Base-by-base conservation (phyloP, 495 filamentous ascomycete genomes). In the Podospora australis region DNA sequence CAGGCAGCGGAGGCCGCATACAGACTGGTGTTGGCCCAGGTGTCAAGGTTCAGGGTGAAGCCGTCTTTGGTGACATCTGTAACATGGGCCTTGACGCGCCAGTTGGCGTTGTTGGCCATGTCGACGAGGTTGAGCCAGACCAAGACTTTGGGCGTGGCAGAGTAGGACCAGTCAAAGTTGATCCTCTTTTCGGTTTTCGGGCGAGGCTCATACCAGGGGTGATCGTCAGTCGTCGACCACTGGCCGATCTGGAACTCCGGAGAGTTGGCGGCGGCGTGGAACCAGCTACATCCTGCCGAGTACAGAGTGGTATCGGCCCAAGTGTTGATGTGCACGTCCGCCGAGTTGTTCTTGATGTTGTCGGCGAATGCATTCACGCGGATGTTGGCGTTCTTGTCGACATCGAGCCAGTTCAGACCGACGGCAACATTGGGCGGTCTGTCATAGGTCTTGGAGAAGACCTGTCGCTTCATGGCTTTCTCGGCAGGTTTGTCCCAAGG, bases 281-380 rank as follows among this genome's bases (percentile, higher is more conserved):
- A 35, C 44, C 44, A 46, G 11, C 26, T 46, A n/a, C 17, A 20
- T 4, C 17, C 44, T 19, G 28, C 44, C 8, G 29, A 46, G 28
- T 19, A 17, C 28, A 46, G 23, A 7, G 25, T 20, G 28, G 44
- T 22, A 14, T 19, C 29, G 5, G 5, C 19, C 6, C 17, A 17
- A 5, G 44, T 46, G 5, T 46, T 6, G 44, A 46, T 46, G 28
- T 46, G 44, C 26, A 46, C 22, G 44, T 46, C 44, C 26, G 44
- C 44, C 44, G 44, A 8, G 28, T 8, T 13, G 4, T 13, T 19
- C n/a, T 8, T 46, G 44, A 46, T 36, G 17, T 46, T 46, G 28
- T 46, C 44, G 11, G 44, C 44, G 28, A 6, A 46, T 17, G 28
- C 7, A 4, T 10, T 46, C 14, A 46, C 44, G 26, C 44, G 9